phyloP scores from a whole-genome alignment of 1,284 basidiomycete species.

The Ustilago sp. region DNA sequence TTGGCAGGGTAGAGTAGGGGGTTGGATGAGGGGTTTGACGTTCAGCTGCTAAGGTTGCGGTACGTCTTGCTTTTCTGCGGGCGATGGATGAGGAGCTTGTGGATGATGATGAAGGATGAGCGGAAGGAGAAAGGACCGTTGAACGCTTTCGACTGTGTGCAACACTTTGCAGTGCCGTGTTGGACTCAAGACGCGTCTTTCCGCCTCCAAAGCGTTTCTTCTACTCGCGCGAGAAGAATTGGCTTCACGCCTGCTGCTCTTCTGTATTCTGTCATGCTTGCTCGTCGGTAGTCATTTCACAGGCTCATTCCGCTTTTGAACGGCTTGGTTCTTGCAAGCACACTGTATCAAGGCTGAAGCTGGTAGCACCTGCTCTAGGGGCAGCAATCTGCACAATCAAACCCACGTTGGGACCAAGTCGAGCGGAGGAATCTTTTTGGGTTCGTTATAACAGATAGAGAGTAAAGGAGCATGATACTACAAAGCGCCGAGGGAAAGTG shows the following conservation, averaged over 20 bases:
- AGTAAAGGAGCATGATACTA: slow-evolving; percentile 7
- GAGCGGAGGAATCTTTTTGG: slow-evolving; percentile 4
- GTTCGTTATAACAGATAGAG: neutral
- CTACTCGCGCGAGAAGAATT: neutral
- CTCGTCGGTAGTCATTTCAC: neutral
- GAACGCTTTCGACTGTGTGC: neutral
- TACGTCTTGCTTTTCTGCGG: neutral
- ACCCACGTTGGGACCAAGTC: neutral
- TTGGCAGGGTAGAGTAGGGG: neutral
- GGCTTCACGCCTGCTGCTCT: neutral
- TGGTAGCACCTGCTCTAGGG: no score
- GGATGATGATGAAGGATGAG: neutral
- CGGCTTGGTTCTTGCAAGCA: no score
- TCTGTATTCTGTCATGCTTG: neutral
- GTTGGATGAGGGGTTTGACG: neutral
- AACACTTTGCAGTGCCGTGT: neutral
- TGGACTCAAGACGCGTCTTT: neutral
- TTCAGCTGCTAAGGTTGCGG: neutral
- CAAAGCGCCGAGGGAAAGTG: neutral
- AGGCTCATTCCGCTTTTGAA: neutral
- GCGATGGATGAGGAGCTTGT: neutral
- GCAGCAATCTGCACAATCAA: neutral
- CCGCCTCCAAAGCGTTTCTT: neutral
- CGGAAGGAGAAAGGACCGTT: no score
- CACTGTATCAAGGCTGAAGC: no score